Percentiles rank a stretch among this genome's conserved stretches.
Evolutionary conservation across 768 basidiomycete species (phyloP).

Genomic region (Royoungia palumana): DNA sequence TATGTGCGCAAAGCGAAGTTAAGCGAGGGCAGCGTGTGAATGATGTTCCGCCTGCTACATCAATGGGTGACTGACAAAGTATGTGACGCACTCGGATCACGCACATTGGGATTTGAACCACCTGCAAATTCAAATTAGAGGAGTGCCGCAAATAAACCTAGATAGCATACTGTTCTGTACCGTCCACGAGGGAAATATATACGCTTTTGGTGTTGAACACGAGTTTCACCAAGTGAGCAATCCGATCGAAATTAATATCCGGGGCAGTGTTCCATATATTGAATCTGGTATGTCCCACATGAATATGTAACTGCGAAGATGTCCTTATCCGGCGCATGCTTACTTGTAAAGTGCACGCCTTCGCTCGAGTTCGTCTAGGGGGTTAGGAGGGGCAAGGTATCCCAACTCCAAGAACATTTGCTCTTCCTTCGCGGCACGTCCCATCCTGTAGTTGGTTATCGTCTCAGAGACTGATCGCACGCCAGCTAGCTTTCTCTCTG

Average conservation of each 20-base stretch:
- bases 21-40: slow-evolving; percentile 47
- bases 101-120: slow-evolving; percentile 91
- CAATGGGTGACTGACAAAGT: neutral
- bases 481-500: slow-evolving; percentile 32
- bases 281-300: slow-evolving; percentile 51
- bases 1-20: slow-evolving; percentile 79
- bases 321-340: slow-evolving; percentile 16
- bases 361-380: slow-evolving; percentile 80
- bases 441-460: slow-evolving; percentile 33
- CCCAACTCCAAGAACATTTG: slow-evolving; percentile 61
- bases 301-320: neutral
- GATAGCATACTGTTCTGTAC: slow-evolving; percentile 67
- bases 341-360: slow-evolving; percentile 83
- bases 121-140: slow-evolving; percentile 34
- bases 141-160: neutral
- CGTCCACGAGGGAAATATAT: slow-evolving; percentile 78
- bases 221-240: slow-evolving; percentile 87
- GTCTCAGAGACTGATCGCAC: slow-evolving; percentile 35
- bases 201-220: slow-evolving; percentile 91
- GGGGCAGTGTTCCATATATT: slow-evolving; percentile 85
- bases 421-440: slow-evolving; percentile 62
- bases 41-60: slow-evolving; percentile 43
- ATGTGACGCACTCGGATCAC: slow-evolving; percentile 18
- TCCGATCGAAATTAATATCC: slow-evolving; percentile 91
- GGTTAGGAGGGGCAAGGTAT: slow-evolving; percentile 77